phyloP scores from a whole-genome alignment of 2,329 filamentous ascomycete genomes.

The Sordariomycetes sp. region DNA sequence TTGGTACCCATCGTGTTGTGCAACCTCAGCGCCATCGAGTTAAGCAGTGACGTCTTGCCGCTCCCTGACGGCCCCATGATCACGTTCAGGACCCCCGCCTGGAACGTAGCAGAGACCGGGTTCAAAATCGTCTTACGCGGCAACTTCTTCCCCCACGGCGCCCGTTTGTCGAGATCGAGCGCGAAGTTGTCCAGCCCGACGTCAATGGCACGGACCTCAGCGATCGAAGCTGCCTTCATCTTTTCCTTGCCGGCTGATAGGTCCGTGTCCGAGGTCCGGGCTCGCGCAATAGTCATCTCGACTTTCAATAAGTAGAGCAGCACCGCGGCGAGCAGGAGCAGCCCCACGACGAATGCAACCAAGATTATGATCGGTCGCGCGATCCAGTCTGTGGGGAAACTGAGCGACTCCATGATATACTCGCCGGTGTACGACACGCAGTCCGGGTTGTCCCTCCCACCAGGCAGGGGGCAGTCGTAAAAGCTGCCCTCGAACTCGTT shows the following conservation, averaged over 20 bases:
- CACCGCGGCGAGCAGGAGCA: constrained; percentile 45
- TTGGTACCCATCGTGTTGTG: constrained; percentile 46
- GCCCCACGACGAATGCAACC: constrained; percentile 47
- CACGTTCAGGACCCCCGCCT: constrained; percentile 56
- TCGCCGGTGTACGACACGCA: constrained; percentile 57
- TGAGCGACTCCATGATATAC: constrained; percentile 56
- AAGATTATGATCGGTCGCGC: constrained; percentile 51
- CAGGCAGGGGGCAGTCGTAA: constrained; percentile 56
- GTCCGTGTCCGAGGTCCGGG: constrained; percentile 44
- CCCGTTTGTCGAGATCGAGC: constrained; percentile 50
- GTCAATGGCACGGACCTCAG: constrained; percentile 45
- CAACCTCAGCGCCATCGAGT: constrained; percentile 57
- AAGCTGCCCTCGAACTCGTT: constrained; percentile 64
- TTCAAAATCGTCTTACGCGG: constrained; percentile 49
- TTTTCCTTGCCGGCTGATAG: constrained; percentile 59
- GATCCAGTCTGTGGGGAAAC: constrained; percentile 55
- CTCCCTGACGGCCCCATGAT: constrained; percentile 73
- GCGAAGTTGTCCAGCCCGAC: constrained; percentile 52
- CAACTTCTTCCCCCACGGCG: constrained; percentile 33
- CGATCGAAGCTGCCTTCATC: constrained; percentile 38
- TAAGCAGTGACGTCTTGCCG: constrained; percentile 64
- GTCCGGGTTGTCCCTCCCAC: constrained; percentile 47
- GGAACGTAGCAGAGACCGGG: constrained; percentile 53
- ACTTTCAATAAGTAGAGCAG: constrained; percentile 51
- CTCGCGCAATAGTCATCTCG: constrained; percentile 56